These are phyloP conservation scores for Polyplosphaeria fusca DNA, from an alignment of 495 filamentous ascomycete species.

Conservation along the genomic window DNA sequence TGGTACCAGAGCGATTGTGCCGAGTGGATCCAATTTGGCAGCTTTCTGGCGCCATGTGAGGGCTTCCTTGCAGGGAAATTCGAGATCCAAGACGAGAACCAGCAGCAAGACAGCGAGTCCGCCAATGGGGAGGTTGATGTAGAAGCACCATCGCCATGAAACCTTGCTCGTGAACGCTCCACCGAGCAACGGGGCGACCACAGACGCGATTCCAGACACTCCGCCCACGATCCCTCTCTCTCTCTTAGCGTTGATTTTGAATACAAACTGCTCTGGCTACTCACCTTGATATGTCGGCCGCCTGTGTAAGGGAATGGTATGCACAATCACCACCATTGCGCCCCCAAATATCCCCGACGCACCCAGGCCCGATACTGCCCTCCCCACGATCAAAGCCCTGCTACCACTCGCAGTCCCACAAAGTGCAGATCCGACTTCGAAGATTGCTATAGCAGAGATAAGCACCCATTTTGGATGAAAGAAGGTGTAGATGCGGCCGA, in stretches of 20 bases:
- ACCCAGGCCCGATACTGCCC: conserved; percentile 28
- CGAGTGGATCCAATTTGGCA: conserved; percentile 37
- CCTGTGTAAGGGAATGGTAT: not conserved
- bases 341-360: conserved; percentile 12
- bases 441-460: conserved; percentile 64
- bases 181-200: conserved; percentile 37
- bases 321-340: conserved; percentile 1
- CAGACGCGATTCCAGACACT: conserved; percentile 13
- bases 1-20: conserved; percentile 23
- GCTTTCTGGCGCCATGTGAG: conserved; percentile 36
- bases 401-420: conserved; percentile 39
- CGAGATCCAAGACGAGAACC: conserved; percentile 9
- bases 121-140: conserved; percentile 41
- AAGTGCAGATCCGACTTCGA: conserved; percentile 76
- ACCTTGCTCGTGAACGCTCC: conserved; percentile 45
- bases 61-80: conserved; percentile 1
- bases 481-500: conserved; percentile 76
- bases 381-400: conserved; percentile 26
- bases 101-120: conserved; percentile 36
- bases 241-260: conserved; percentile 1
- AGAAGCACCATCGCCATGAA: conserved; percentile 52
- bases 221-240: conserved; percentile 8
- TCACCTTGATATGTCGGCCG: not conserved
- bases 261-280: too few species aligned
- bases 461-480: conserved; percentile 57